Percentiles rank a stretch among this genome's conserved stretches.
These are phyloP conservation scores for Pseudotsuga menziesii DNA, from an alignment of 75 land plant genomes.

Conservation along the genomic window DNA sequence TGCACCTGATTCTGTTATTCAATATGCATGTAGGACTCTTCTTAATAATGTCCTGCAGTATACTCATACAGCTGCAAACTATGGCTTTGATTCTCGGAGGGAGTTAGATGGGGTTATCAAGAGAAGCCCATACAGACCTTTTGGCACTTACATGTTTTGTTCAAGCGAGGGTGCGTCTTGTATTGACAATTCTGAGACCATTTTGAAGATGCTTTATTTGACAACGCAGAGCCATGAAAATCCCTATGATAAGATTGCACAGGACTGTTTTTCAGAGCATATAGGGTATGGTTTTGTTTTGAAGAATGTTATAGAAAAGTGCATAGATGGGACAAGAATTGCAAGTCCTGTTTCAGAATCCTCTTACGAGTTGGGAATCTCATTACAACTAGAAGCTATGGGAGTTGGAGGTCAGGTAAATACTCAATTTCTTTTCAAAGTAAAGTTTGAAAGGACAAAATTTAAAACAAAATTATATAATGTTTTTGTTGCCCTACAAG, in stretches of 20 bases:
- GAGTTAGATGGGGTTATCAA: background rate
- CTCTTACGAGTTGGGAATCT: background rate
- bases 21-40: background rate
- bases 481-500: too few species aligned
- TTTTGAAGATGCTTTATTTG: background rate
- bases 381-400: background rate
- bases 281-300: background rate
- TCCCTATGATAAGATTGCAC: background rate
- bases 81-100: background rate
- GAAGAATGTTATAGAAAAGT: background rate
- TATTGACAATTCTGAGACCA: conserved; percentile 1
- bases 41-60: background rate
- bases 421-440: background rate
- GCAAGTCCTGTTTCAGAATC: background rate
- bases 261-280: background rate
- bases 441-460: too few species aligned
- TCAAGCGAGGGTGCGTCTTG: conserved; percentile 2
- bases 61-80: background rate
- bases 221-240: background rate
- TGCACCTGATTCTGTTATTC: background rate
- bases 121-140: conserved; percentile 12
- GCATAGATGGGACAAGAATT: background rate
- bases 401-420: conserved; percentile 1
- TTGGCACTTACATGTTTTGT: conserved; percentile 12
- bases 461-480: too few species aligned